Conservation (phyloP, 768 basidiomycete genomes). For the Roridomyces roridus region DNA sequence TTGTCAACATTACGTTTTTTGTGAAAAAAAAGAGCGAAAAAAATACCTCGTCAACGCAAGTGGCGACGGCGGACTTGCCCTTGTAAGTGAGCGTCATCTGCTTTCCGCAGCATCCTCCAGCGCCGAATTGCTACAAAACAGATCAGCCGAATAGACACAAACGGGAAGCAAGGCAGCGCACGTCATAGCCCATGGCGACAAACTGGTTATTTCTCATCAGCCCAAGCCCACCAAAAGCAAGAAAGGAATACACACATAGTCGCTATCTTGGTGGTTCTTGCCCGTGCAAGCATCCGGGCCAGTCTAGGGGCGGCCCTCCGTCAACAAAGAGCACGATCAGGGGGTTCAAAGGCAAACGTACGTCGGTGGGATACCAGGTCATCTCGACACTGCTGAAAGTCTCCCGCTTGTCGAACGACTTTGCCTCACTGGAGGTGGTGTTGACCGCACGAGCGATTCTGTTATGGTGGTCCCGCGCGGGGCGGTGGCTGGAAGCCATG, state of each 20-base stretch:
- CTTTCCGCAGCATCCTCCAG: conserved; percentile 15
- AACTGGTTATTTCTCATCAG: conserved; percentile 1
- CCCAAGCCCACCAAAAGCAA: neutral
- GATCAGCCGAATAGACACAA: no score
- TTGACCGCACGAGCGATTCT: conserved; percentile 2
- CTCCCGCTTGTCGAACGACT: neutral
- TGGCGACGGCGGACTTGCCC: conserved; percentile 18
- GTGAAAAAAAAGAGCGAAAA: neutral
- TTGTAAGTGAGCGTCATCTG: conserved; percentile 14
- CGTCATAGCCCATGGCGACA: conserved; percentile 21
- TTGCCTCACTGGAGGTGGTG: neutral
- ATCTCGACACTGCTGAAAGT: neutral
- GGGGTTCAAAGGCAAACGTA: conserved; percentile 9
- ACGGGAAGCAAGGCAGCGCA: no score
- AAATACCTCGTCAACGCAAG: conserved; percentile 22
- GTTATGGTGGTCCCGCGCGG: conserved; percentile 2
- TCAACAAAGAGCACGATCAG: neutral
- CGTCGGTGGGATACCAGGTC: conserved; percentile 20
- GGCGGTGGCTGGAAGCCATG: conserved; percentile 1
- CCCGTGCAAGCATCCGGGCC: conserved; percentile 21
- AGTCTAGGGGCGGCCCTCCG: neutral
- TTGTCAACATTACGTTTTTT: neutral
- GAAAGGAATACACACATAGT: conserved; percentile 5
- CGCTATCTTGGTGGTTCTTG: conserved; percentile 18
- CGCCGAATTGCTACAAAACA: conserved; percentile 19